phyloP scores from a whole-genome alignment of 306 rosid species.

The Ceratonia siliqua region DNA sequence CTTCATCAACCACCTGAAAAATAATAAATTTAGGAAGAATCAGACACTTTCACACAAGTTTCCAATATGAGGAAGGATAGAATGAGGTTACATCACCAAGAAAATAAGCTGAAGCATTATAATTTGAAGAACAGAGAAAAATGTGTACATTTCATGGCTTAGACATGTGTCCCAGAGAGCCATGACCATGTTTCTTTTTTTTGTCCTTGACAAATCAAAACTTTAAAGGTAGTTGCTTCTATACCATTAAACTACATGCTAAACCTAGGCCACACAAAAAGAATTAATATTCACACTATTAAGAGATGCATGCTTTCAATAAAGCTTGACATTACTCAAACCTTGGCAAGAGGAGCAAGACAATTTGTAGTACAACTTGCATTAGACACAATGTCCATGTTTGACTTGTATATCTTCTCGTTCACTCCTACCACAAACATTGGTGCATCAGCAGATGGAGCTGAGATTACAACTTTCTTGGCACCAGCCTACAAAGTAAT shows the following conservation, averaged over 20 bases:
- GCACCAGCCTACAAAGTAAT: conserved; percentile 79
- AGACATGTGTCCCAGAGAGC: background rate
- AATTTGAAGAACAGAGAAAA: conserved; percentile 14
- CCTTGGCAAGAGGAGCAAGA: conserved; percentile 99
- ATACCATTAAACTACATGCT: background rate
- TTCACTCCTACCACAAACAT: conserved; percentile 98
- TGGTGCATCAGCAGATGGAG: conserved; percentile 99
- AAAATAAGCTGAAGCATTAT: background rate
- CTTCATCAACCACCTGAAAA: conserved; percentile 87
- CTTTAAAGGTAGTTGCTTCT: background rate
- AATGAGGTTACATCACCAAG: background rate
- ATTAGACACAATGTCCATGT: conserved; percentile 91
- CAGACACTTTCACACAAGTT: background rate
- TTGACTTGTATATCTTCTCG: conserved; percentile 73
- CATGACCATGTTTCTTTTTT: background rate
- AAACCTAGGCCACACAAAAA: background rate
- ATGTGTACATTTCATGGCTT: background rate
- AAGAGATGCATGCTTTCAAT: background rate
- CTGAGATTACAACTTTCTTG: conserved; percentile 90
- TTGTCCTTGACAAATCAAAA: too few species aligned
- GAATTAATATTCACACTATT: background rate
- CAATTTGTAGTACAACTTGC: conserved; percentile 99
- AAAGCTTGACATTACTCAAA: conserved; percentile 31
- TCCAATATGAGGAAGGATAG: background rate
- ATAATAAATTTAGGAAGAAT: background rate